Percentiles rank a stretch among this genome's conserved stretches.
Conservation (phyloP, 495 filamentous ascomycete species). For the Coniosporium apollinis region DNA sequence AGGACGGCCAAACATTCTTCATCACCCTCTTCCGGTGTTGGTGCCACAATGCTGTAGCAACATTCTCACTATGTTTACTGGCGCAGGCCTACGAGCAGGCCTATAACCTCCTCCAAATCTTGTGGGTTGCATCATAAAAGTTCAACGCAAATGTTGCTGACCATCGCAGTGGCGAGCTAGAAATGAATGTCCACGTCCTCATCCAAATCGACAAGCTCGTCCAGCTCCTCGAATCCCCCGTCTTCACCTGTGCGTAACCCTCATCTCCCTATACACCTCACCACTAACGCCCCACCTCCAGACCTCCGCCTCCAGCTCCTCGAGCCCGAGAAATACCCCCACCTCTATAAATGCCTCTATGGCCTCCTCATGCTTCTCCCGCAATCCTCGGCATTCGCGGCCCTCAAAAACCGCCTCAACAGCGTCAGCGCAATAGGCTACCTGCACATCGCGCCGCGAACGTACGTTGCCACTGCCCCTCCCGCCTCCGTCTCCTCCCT, state of each 20-base stretch:
- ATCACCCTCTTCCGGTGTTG: conserved; percentile 86
- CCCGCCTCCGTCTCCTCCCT: conserved; percentile 12
- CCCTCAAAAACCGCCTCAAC: conserved; percentile 90
- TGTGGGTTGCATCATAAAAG: conserved; percentile 35
- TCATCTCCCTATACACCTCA: background rate
- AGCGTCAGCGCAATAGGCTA: conserved; percentile 94
- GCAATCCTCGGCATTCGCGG: conserved; percentile 91
- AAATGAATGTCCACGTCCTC: conserved; percentile 97
- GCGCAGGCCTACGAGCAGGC: conserved; percentile 98
- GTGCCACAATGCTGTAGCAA: conserved; percentile 98
- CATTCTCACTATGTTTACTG: conserved; percentile 86
- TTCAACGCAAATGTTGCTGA: conserved; percentile 25
- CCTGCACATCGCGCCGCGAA: conserved; percentile 66
- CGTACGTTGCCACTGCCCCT: conserved; percentile 42
- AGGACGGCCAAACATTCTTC: conserved; percentile 93
- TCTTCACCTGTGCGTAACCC: conserved; percentile 83
- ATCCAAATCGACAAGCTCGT: conserved; percentile 99
- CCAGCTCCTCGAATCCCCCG: conserved; percentile 90
- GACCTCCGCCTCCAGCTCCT: conserved; percentile 91
- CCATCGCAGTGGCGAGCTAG: conserved; percentile 63
- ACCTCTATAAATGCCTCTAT: conserved; percentile 96
- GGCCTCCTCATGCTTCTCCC: conserved; percentile 95
- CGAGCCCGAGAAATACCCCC: conserved; percentile 92
- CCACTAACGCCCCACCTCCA: conserved; percentile 15
- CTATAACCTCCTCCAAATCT: conserved; percentile 90